Percentiles rank a stretch among this genome's conserved stretches.
These are phyloP conservation scores for Coleophoma eucalyptorum DNA, from an alignment of 2,329 filamentous ascomycete genomes.

Conservation along the genomic window DNA sequence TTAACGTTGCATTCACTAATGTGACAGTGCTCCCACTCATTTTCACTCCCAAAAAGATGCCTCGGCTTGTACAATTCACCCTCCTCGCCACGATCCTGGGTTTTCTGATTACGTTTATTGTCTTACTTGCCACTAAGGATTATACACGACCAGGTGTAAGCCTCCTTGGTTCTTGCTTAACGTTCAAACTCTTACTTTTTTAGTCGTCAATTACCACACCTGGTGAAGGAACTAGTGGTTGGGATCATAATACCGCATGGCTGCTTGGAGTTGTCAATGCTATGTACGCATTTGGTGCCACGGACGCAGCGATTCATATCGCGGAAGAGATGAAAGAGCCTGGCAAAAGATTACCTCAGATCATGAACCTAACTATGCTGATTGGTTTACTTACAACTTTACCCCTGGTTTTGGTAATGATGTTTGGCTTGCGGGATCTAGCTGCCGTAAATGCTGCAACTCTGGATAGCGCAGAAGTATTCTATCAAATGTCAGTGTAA, in stretches of 20 bases:
- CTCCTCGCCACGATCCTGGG: conserved; percentile 1
- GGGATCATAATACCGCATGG: conserved; percentile 4
- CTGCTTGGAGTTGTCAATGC: conserved; percentile 6
- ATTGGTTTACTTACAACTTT: conserved; percentile 61
- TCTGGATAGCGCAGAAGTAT: conserved; percentile 70
- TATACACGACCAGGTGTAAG: background rate
- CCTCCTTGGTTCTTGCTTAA: background rate
- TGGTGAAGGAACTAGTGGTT: conserved; percentile 5
- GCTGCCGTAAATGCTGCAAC: conserved; percentile 57
- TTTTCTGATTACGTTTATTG: background rate
- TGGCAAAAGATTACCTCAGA: conserved; percentile 62
- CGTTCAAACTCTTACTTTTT: background rate
- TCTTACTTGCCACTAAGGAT: background rate
- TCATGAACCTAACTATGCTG: conserved; percentile 64
- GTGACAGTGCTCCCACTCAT: background rate
- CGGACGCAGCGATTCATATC: conserved; percentile 29
- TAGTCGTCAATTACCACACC: conserved; percentile 2
- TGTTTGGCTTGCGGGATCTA: conserved; percentile 70
- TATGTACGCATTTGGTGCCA: conserved; percentile 5
- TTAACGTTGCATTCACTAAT: too few species aligned
- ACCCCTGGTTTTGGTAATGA: conserved; percentile 65
- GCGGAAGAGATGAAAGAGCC: conserved; percentile 68
- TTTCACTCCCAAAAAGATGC: background rate
- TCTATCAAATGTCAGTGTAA: conserved; percentile 47
- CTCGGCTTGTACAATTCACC: background rate